Evolutionary conservation across 2,329 filamentous ascomycete genomes (phyloP).

Genomic region (Colletotrichum musae): DNA sequence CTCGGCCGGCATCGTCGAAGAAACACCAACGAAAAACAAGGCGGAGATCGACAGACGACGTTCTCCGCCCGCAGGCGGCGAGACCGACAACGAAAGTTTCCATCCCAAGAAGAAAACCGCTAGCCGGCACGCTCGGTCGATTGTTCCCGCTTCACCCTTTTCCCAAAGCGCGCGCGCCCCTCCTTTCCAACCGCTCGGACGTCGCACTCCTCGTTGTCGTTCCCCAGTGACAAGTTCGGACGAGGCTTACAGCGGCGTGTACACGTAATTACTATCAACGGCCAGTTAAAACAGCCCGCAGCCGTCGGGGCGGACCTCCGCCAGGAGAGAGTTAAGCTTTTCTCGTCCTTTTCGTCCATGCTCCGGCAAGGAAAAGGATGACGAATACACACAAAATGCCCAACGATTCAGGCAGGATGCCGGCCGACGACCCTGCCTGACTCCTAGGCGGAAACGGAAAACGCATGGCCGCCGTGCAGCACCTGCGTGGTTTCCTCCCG

Average conservation of each 20-base stretch:
- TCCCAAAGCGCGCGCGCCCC: background rate
- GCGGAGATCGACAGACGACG: background rate
- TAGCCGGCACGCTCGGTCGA: slow-evolving; percentile 16
- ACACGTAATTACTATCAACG: background rate
- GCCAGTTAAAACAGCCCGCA: background rate
- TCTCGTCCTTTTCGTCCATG: background rate
- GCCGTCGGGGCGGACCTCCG: background rate
- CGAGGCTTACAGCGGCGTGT: slow-evolving; percentile 1
- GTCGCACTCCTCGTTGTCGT: background rate
- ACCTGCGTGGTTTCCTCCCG: background rate
- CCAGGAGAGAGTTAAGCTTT: slow-evolving; percentile 24
- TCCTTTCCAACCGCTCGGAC: slow-evolving; percentile 12
- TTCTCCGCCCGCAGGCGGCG: slow-evolving; percentile 3
- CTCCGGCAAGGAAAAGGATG: slow-evolving; percentile 3
- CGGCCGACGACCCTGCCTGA: slow-evolving; percentile 4
- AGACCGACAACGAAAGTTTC: slow-evolving; percentile 22
- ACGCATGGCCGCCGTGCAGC: background rate
- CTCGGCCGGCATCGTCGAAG: background rate
- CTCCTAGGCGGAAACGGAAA: slow-evolving; percentile 5
- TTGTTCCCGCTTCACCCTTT: too few relatives aligned
- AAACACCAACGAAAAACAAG: background rate
- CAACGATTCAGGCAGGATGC: slow-evolving; percentile 21
- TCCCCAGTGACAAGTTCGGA: slow-evolving; percentile 29
- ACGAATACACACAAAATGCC: background rate
- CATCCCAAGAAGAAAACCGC: background rate